A percentile compares a stretch with the other conserved stretches of the same genome.
Conservation (phyloP, 2,329 filamentous ascomycete species). For the Paramyrothecium sp. region DNA sequence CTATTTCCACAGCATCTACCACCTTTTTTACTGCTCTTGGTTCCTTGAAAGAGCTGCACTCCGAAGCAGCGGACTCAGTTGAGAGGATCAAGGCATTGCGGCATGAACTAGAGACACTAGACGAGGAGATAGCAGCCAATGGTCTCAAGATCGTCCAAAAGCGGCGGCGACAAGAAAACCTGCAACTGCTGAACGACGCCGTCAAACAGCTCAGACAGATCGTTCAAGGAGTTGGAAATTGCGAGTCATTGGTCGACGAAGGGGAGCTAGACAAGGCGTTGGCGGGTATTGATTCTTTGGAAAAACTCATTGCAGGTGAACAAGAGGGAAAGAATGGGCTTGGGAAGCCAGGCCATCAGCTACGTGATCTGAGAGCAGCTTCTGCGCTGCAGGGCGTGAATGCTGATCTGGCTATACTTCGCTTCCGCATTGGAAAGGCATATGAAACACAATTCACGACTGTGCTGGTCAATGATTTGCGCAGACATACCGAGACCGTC, state of each 20-base stretch:
- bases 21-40: constrained; percentile 96
- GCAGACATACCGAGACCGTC: constrained; percentile 74
- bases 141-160: constrained; percentile 85
- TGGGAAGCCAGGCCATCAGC: constrained; percentile 28
- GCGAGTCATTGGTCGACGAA: constrained; percentile 77
- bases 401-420: constrained; percentile 72
- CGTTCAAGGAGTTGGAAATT: constrained; percentile 70
- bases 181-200: constrained; percentile 77
- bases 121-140: constrained; percentile 81
- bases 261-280: constrained; percentile 83
- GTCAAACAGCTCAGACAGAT: constrained; percentile 81
- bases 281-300: constrained; percentile 72
- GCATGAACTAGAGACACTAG: constrained; percentile 75
- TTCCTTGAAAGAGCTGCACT: constrained; percentile 85
- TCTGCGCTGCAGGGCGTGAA: constrained; percentile 79
- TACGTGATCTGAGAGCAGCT: constrained; percentile 72
- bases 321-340: constrained; percentile 33
- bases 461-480: constrained; percentile 75
- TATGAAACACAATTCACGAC: constrained; percentile 81
- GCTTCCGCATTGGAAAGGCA: constrained; percentile 79
- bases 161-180: constrained; percentile 77
- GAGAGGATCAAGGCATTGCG: constrained; percentile 78
- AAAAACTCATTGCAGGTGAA: constrained; percentile 77
- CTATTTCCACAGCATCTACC: constrained; percentile 91
- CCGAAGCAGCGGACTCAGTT: constrained; percentile 89